Evolutionary conservation across 2,329 filamentous ascomycete genomes (phyloP).

Genomic region (Beauveria caledonica): DNA sequence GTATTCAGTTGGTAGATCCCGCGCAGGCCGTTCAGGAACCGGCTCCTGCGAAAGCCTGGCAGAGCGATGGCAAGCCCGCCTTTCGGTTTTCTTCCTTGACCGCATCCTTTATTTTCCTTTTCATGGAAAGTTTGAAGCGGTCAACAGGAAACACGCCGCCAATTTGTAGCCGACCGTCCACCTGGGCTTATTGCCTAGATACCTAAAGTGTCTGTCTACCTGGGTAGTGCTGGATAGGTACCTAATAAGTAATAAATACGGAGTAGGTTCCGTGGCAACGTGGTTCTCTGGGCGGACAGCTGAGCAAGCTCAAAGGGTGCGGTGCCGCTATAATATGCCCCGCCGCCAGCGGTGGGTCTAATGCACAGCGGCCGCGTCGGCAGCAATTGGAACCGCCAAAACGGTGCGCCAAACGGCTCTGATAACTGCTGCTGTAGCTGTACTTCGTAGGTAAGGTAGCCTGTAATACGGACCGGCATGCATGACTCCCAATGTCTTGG

Average conservation of each 20-base stretch:
- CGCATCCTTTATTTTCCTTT: neutral
- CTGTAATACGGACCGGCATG: neutral
- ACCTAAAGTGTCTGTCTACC: neutral
- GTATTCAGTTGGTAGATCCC: neutral
- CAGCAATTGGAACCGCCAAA: neutral
- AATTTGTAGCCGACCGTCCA: neutral
- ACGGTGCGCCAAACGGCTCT: neutral
- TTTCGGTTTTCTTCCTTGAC: neutral
- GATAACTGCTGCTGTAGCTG: neutral
- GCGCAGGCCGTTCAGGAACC: neutral
- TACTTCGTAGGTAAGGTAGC: too few relatives aligned
- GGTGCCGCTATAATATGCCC: conserved; percentile 2
- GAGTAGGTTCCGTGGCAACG: too few relatives aligned
- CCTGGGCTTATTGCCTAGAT: neutral
- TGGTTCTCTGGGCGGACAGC: neutral
- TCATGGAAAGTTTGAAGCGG: neutral
- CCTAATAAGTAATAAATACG: too few relatives aligned
- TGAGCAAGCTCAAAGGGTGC: neutral
- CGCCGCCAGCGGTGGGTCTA: conserved; percentile 6
- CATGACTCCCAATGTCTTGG: neutral
- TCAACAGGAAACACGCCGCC: neutral
- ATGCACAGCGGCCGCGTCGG: conserved; percentile 5
- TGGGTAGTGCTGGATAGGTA: neutral
- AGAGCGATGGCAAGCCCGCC: neutral
- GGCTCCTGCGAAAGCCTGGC: neutral